Percentiles rank a stretch among this genome's conserved stretches.
Evolutionary conservation across 805 yeast genomes (phyloP).

Genomic region (Candida glaebosa): DNA sequence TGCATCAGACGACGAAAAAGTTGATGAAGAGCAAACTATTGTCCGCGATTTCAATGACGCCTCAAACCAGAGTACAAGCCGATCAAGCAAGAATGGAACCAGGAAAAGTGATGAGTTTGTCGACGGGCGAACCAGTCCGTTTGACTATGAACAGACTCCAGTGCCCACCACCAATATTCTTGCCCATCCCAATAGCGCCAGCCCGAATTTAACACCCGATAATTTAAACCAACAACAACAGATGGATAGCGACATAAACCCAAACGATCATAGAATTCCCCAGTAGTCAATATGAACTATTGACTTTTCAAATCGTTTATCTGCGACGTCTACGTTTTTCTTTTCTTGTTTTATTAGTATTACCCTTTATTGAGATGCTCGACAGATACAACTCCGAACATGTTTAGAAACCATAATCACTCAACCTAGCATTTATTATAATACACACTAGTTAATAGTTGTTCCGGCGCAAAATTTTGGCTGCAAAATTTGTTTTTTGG

Average conservation of each 20-base stretch:
- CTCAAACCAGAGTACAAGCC: background rate
- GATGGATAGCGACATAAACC: too few species aligned
- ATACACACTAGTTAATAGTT: too few species aligned
- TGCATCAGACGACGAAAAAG: slow-evolving; percentile 5
- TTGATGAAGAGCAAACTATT: slow-evolving; percentile 4
- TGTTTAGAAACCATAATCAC: too few species aligned
- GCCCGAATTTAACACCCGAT: background rate
- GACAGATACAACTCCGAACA: too few species aligned
- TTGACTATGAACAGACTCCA: background rate
- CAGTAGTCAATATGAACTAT: too few species aligned
- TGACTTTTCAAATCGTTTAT: too few species aligned
- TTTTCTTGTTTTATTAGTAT: too few species aligned
- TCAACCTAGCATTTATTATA: too few species aligned
- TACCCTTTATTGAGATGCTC: too few species aligned
- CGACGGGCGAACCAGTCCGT: background rate
- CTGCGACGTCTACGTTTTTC: too few species aligned
- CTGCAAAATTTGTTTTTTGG: background rate
- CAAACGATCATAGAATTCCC: too few species aligned
- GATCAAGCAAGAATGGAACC: background rate
- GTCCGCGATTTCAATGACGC: background rate
- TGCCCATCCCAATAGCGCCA: background rate
- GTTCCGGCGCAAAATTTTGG: too few species aligned
- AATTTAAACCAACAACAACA: background rate
- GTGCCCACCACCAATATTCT: background rate
- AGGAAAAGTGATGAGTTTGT: background rate